Conservation (phyloP, 352 stramenopile genomes). For the Phytophthora crassamura region DNA sequence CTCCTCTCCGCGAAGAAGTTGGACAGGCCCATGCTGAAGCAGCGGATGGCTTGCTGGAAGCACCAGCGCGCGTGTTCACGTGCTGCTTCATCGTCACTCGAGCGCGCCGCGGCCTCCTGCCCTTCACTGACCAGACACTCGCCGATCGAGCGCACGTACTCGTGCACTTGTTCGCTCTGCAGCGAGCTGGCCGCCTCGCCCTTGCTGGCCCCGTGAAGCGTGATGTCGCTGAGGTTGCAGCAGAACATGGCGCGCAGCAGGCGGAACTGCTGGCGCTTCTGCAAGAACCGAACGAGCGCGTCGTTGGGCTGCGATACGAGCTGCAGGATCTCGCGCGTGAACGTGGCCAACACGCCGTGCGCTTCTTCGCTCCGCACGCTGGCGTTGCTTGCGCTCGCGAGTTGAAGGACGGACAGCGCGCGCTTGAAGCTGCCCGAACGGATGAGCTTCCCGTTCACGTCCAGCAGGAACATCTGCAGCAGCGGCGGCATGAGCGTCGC, state of each 20-base stretch:
- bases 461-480: conserved; percentile 69
- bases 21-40: conserved; percentile 76
- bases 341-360: conserved; percentile 59
- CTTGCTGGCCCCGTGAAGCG: conserved; percentile 43
- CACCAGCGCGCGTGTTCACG: conserved; percentile 56
- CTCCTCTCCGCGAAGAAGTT: conserved; percentile 51
- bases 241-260: conserved; percentile 73
- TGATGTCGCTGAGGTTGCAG: conserved; percentile 68
- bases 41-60: conserved; percentile 75
- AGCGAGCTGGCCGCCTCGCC: conserved; percentile 30
- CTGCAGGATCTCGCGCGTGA: conserved; percentile 63
- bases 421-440: conserved; percentile 55
- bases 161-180: conserved; percentile 43
- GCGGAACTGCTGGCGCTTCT: conserved; percentile 73
- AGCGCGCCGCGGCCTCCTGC: conserved; percentile 42
- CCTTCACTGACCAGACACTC: conserved; percentile 75
- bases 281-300: conserved; percentile 60
- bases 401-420: conserved; percentile 53
- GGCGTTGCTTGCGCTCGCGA: conserved; percentile 39
- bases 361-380: conserved; percentile 62
- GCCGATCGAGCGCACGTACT: conserved; percentile 67
- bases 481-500: conserved; percentile 61
- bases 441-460: conserved; percentile 65
- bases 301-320: conserved; percentile 64
- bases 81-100: conserved; percentile 38